Base-by-base conservation (phyloP, 2,329 filamentous ascomycete genomes). In the Ceratocystis alfenasii region DNA sequence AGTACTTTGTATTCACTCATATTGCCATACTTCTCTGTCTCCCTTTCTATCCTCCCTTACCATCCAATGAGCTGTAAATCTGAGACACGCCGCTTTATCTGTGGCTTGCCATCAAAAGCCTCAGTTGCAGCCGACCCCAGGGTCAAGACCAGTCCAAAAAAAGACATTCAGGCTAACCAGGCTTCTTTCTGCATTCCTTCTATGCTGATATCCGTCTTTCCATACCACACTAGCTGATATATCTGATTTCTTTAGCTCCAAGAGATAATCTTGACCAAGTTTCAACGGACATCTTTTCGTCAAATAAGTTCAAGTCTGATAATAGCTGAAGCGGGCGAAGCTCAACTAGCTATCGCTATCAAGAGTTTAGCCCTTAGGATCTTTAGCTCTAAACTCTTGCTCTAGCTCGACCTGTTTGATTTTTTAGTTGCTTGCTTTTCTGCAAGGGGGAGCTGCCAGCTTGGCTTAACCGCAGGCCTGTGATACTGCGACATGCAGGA, bases 401-500 rank as follows among this genome's bases (percentile, higher is more conserved):
- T 30, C 55, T 59, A 45, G 28, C 33, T 45, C 20, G n/a, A 10
- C 17, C 4, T 36, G n/a, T 2, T 59, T 10, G 48, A n/a, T 25
- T 59, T 36, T 25, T 59, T 59, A 59, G 55, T n/a, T 20, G 55
- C 5, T n/a, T 59, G 25, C 28, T 59, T 59, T 41, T 20, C 55
- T 59, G 55, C 55, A 59, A 59, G 55, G 28, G 36, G 53, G 55
- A 20, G n/a, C 55, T 59, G 25, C 25, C 55, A 59, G 12, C 55
- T 59, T 33, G 28, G 55, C 55, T 30, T 59, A 33, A n/a, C 55
- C 55, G 55, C 28, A 28, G 55, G 20, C 33, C 25, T 62, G 33
- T 62, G 59, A 62, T 62, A 33, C 33, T 44, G 20, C 25, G n/a
- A 41, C 33, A 62, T 62, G 55, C 55, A 59, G 55, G 55, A 59